These are phyloP conservation scores for Nicotiana sylvestris DNA, from an alignment of 257 asterid genomes.

Conservation along the genomic window DNA sequence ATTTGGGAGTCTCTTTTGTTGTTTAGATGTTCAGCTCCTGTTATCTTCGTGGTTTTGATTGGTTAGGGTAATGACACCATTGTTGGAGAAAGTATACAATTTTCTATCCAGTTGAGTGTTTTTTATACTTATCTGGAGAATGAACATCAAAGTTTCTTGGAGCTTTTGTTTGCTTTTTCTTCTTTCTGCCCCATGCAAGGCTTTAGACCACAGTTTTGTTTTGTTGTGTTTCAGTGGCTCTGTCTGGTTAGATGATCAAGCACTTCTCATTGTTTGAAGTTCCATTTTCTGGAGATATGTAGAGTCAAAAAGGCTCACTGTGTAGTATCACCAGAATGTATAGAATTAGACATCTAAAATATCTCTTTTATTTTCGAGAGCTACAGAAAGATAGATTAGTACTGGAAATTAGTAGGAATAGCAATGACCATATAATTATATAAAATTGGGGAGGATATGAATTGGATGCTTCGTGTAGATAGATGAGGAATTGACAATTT, in stretches of 20 bases:
- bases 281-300: not conserved
- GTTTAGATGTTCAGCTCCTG: not conserved
- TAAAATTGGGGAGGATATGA: not conserved
- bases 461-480: not conserved
- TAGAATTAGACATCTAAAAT: not conserved
- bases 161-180: too few species aligned
- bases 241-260: not conserved
- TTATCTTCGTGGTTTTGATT: not conserved
- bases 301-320: not conserved
- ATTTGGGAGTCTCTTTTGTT: not conserved
- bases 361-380: not conserved
- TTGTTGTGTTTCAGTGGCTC: not conserved
- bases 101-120: not conserved
- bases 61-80: not conserved
- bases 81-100: not conserved
- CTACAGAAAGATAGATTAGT: not conserved
- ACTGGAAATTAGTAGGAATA: not conserved
- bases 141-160: too few species aligned
- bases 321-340: not conserved
- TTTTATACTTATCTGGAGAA: not conserved
- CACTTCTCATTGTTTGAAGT: not conserved
- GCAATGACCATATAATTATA: not conserved
- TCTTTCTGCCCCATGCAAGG: too few species aligned
- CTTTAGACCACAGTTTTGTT: too few species aligned
- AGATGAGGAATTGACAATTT: not conserved